These are phyloP conservation scores for Cynanchum wilfordii DNA, from an alignment of 257 asterid genomes.

Conservation along the genomic window DNA sequence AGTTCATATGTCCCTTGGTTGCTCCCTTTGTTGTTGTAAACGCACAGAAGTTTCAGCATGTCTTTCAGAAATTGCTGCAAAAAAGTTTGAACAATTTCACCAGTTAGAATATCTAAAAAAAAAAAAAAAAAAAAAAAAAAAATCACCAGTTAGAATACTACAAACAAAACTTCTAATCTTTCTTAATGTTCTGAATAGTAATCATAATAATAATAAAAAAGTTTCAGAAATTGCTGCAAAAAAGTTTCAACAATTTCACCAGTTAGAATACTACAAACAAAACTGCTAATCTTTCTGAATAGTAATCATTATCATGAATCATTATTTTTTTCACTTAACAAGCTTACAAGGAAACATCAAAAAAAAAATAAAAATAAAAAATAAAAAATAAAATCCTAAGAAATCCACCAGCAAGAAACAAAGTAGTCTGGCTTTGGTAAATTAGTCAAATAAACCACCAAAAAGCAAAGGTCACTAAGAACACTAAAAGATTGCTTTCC, in stretches of 20 bases:
- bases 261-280: neutral
- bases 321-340: neutral
- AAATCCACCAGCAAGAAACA: neutral
- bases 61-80: conserved; percentile 88
- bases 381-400: neutral
- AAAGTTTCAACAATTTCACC: neutral
- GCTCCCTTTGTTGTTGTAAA: conserved; percentile 82
- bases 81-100: neutral
- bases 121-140: no score
- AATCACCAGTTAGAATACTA: no score
- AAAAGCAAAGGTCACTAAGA: neutral
- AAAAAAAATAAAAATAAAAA: neutral
- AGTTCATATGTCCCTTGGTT: conserved; percentile 91
- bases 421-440: neutral
- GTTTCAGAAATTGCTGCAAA: conserved; percentile 82
- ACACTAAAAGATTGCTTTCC: neutral
- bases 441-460: neutral
- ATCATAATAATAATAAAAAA: no score
- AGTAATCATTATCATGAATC: neutral
- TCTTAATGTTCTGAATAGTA: no score
- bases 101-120: no score
- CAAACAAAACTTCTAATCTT: no score
- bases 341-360: neutral
- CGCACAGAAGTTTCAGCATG: conserved; percentile 76
- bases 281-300: neutral